A percentile compares a stretch with the other conserved stretches of the same genome.
These are phyloP conservation scores for Cladophialophora chaetospira DNA, from an alignment of 2,329 filamentous ascomycete species.

Conservation along the genomic window DNA sequence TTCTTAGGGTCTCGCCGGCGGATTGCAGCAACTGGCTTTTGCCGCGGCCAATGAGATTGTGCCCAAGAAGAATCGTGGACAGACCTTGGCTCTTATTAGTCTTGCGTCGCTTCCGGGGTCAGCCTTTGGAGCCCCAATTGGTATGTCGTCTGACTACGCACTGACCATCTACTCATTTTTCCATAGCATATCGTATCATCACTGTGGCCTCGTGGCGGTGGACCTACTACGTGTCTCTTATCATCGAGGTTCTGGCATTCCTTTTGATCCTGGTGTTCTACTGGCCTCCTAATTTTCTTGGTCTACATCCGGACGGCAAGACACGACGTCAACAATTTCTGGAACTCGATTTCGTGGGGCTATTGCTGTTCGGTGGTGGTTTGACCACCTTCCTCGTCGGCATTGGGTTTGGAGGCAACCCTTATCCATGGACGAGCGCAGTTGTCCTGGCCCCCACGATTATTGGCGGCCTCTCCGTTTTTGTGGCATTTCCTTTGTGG, in stretches of 20 bases:
- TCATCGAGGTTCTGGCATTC: conserved; percentile 16
- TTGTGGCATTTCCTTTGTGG: conserved; percentile 20
- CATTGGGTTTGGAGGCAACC: conserved; percentile 24
- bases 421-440: conserved; percentile 25
- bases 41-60: conserved; percentile 20
- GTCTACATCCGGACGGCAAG: conserved; percentile 21
- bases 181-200: conserved; percentile 14
- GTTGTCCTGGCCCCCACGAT: conserved; percentile 14
- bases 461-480: conserved; percentile 16
- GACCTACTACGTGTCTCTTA: conserved; percentile 17
- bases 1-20: conserved; percentile 11
- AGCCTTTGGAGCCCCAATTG: conserved; percentile 16
- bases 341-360: conserved; percentile 27
- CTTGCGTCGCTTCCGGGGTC: conserved; percentile 17
- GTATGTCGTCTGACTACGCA: not conserved
- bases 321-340: conserved; percentile 22
- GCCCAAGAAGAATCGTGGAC: conserved; percentile 20
- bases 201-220: conserved; percentile 12
- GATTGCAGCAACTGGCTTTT: conserved; percentile 19
- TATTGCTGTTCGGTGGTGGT: conserved; percentile 24
- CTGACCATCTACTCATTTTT: not conserved
- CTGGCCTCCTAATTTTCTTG: conserved; percentile 23
- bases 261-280: conserved; percentile 17
- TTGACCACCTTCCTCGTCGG: conserved; percentile 27
- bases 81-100: conserved; percentile 18